Evolutionary conservation across 768 basidiomycete genomes (phyloP).

Genomic region (Lentinula sp.): DNA sequence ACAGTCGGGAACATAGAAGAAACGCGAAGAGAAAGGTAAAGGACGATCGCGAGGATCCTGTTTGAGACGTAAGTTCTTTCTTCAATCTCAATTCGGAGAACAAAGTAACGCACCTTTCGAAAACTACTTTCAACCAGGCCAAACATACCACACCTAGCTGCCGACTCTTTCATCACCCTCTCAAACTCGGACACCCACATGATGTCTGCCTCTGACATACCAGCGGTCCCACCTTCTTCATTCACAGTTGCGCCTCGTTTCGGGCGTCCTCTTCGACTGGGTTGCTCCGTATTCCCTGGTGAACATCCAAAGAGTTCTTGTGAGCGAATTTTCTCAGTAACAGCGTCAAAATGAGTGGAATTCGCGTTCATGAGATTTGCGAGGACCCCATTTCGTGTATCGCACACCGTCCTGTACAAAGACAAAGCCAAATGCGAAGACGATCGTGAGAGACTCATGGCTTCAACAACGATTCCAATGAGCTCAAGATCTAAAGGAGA

Average conservation of each 20-base stretch:
- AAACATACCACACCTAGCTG: slow-evolving; percentile 53
- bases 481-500: slow-evolving; percentile 34
- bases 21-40: slow-evolving; percentile 51
- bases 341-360: slow-evolving; percentile 40
- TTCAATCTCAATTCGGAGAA: not conserved
- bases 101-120: slow-evolving; percentile 32
- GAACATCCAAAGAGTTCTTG: not conserved
- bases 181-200: slow-evolving; percentile 25
- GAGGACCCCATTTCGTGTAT: slow-evolving; percentile 44
- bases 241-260: not conserved
- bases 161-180: slow-evolving; percentile 39
- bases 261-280: not conserved
- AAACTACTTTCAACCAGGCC: slow-evolving; percentile 65
- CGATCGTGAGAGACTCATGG: slow-evolving; percentile 65
- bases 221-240: slow-evolving; percentile 1
- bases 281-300: not conserved
- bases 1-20: slow-evolving; percentile 73
- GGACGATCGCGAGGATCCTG: slow-evolving; percentile 38
- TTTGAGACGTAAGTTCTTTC: slow-evolving; percentile 17
- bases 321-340: not conserved
- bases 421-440: slow-evolving; percentile 53
- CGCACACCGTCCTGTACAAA: slow-evolving; percentile 40
- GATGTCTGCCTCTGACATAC: slow-evolving; percentile 1
- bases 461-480: slow-evolving; percentile 64
- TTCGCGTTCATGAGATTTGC: slow-evolving; percentile 34